Conservation (phyloP, 805 yeast species). For the Cyberlindnera maclurae region DNA sequence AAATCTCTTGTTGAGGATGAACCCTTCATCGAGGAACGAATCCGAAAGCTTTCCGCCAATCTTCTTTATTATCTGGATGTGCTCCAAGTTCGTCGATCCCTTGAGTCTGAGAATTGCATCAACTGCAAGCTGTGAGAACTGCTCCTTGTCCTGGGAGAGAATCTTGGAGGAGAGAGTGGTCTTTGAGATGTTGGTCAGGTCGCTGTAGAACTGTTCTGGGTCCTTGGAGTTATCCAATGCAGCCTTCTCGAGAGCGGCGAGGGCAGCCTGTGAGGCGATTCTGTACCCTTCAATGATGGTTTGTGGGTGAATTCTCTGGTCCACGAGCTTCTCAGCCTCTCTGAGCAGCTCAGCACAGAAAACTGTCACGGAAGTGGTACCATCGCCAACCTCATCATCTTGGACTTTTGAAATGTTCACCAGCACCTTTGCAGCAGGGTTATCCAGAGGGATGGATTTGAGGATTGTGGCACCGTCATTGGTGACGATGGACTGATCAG, state of each 20-base stretch:
- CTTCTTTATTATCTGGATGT: constrained; percentile 89
- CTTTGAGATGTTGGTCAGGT: constrained; percentile 79
- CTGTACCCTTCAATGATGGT: constrained; percentile 95
- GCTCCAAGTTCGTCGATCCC: constrained; percentile 85
- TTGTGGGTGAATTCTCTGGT: constrained; percentile 93
- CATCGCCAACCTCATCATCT: constrained; percentile 54
- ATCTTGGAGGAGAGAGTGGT: constrained; percentile 93
- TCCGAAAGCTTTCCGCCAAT: constrained; percentile 89
- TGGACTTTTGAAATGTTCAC: constrained; percentile 95
- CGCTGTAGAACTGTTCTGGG: constrained; percentile 64
- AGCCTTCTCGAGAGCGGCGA: constrained; percentile 64
- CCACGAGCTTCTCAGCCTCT: constrained; percentile 91
- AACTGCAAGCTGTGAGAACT: constrained; percentile 85
- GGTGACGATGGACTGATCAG: constrained; percentile 75
- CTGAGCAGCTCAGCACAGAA: constrained; percentile 84
- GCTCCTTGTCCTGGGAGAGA: constrained; percentile 87
- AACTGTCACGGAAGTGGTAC: constrained; percentile 94
- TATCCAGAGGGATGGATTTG: constrained; percentile 88
- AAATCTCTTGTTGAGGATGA: constrained; percentile 82
- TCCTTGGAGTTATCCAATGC: constrained; percentile 75
- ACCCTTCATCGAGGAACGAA: constrained; percentile 94
- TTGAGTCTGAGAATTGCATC: constrained; percentile 87
- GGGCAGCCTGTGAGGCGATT: constrained; percentile 80
- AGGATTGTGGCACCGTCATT: constrained; percentile 98
- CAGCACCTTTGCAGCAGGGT: constrained; percentile 94